phyloP scores from a whole-genome alignment of 768 basidiomycete genomes.

The Termitomyces sp. region DNA sequence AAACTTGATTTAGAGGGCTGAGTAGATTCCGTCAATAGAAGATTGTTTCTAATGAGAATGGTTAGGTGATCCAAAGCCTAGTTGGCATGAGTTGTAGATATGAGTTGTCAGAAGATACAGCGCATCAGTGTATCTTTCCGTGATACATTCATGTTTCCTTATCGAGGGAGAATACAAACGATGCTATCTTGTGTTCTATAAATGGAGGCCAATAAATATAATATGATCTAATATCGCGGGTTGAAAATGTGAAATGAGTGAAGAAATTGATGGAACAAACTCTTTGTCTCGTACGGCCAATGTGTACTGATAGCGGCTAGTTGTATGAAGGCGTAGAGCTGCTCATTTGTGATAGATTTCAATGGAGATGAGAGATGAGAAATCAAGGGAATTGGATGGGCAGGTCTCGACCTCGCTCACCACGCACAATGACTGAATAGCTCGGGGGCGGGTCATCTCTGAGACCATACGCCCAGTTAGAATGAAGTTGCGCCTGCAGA shows the following conservation, averaged over 20 bases:
- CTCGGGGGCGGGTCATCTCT: conserved; percentile 19
- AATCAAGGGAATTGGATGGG: neutral
- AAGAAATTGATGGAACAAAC: neutral
- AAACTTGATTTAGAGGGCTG: too few species aligned
- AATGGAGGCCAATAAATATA: neutral
- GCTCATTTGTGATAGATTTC: neutral
- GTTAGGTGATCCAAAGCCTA: too few species aligned
- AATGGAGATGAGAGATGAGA: neutral
- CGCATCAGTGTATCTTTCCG: too few species aligned
- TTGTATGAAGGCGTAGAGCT: neutral
- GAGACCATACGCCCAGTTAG: conserved; percentile 13
- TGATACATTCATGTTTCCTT: neutral
- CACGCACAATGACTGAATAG: conserved; percentile 9
- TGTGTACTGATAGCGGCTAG: neutral
- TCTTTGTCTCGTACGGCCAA: neutral
- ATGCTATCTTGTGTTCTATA: neutral
- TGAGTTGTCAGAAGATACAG: too few species aligned
- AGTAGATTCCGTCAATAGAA: too few species aligned
- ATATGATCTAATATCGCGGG: neutral
- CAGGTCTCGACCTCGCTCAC: neutral
- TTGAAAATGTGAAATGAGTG: neutral
- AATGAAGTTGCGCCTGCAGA: conserved; percentile 12
- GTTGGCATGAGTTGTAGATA: too few species aligned
- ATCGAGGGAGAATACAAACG: neutral
- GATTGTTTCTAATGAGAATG: too few species aligned